These are phyloP conservation scores for Trebouxia sp. DNA, from an alignment of 139 green algal genomes.

Conservation along the genomic window DNA sequence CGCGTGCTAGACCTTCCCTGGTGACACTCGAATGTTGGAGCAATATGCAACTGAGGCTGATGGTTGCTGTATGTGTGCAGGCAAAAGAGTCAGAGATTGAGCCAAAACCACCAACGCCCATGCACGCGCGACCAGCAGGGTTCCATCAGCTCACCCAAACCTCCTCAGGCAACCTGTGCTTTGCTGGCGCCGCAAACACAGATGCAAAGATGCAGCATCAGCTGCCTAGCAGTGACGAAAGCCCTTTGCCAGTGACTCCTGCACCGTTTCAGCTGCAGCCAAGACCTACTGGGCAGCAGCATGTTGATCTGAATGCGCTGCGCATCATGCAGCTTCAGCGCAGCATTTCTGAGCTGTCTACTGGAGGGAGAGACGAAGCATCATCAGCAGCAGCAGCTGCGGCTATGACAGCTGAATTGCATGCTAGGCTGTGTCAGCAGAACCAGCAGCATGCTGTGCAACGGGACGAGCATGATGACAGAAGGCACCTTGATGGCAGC, in stretches of 20 bases:
- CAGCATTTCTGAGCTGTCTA: slow-evolving; percentile 7
- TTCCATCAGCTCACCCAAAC: slow-evolving; percentile 3
- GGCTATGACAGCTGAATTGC: neutral
- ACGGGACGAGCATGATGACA: too few species aligned
- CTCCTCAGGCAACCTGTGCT: neutral
- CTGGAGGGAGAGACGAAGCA: too few species aligned
- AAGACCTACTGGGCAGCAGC: neutral
- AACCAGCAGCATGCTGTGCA: neutral
- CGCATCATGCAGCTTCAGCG: slow-evolving; percentile 20
- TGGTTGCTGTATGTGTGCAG: neutral
- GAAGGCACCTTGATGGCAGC: too few species aligned
- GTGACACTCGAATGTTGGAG: too few species aligned
- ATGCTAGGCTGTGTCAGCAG: slow-evolving; percentile 2
- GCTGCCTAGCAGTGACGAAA: neutral
- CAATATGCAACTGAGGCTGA: too few species aligned
- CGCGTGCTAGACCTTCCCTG: too few species aligned
- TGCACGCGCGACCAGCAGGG: neutral
- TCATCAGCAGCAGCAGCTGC: neutral
- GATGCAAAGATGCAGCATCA: neutral
- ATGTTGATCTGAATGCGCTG: neutral
- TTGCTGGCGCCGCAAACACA: neutral
- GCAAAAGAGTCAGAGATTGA: neutral
- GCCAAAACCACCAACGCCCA: neutral
- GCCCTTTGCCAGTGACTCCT: neutral
- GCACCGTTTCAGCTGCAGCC: slow-evolving; percentile 9